Evolutionary conservation across 2,329 filamentous ascomycete genomes (phyloP).

Genomic region (Aspergillus sp.): DNA sequence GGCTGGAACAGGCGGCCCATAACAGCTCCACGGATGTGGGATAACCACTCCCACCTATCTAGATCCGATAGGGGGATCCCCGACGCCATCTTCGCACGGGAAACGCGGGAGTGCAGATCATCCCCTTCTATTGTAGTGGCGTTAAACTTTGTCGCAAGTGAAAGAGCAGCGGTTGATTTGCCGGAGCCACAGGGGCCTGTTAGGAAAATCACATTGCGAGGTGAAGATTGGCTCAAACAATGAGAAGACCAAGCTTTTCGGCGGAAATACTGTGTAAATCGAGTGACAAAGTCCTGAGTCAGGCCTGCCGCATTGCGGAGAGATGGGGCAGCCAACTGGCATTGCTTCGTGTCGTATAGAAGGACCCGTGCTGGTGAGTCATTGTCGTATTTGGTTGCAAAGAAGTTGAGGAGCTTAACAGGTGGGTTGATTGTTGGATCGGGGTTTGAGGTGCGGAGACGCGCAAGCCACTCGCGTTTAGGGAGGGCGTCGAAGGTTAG

Average conservation of each 20-base stretch:
- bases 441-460: constrained; percentile 45
- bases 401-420: constrained; percentile 55
- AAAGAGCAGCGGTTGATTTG: constrained; percentile 53
- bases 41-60: constrained; percentile 56
- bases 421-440: constrained; percentile 52
- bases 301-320: constrained; percentile 16
- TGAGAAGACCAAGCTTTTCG: constrained; percentile 15
- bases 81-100: constrained; percentile 53
- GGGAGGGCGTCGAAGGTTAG: constrained; percentile 29
- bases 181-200: constrained; percentile 56
- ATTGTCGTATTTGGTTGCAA: constrained; percentile 52
- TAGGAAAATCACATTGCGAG: constrained; percentile 30
- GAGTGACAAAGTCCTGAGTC: constrained; percentile 7
- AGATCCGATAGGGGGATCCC: constrained; percentile 52
- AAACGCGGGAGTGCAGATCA: constrained; percentile 51
- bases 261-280: constrained; percentile 17
- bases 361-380: constrained; percentile 23
- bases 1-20: constrained; percentile 19
- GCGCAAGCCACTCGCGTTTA: constrained; percentile 29
- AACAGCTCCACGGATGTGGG: constrained; percentile 23
- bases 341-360: constrained; percentile 29
- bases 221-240: background rate
- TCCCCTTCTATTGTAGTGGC: constrained; percentile 48
- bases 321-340: constrained; percentile 16
- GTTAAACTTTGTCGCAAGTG: constrained; percentile 42